Percentiles rank a stretch among this genome's conserved stretches.
phyloP scores from a whole-genome alignment of 371 early-diverging fungal species.

The Phascolomyces articulosus region DNA sequence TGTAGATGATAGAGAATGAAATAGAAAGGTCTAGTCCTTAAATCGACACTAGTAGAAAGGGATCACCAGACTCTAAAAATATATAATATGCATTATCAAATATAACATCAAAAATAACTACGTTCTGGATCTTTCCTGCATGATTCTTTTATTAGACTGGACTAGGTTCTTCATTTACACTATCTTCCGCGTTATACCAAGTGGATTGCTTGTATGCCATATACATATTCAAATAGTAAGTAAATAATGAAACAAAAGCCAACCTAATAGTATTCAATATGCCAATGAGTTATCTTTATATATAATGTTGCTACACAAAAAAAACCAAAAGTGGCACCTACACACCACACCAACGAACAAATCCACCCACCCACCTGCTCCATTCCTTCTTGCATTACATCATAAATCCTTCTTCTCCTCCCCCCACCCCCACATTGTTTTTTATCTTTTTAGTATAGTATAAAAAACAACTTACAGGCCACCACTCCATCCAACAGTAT shows the following conservation, averaged over 20 bases:
- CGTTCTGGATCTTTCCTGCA: conserved; percentile 5
- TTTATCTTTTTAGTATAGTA: no score
- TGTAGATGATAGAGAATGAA: background rate
- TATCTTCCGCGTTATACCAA: background rate
- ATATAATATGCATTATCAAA: background rate
- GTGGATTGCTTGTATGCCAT: conserved; percentile 23
- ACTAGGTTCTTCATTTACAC: background rate
- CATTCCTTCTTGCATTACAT: no score
- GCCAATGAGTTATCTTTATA: no score
- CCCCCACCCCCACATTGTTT: no score
- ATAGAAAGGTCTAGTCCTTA: background rate
- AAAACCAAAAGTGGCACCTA: no score
- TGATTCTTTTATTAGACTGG: background rate
- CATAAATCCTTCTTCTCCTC: no score
- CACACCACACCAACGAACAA: no score
- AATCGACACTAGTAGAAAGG: background rate
- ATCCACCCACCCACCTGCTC: no score
- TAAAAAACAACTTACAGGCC: conserved; percentile 37
- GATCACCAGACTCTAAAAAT: background rate
- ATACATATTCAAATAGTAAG: conserved; percentile 47
- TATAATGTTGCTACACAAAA: no score
- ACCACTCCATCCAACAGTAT: conserved; percentile 37
- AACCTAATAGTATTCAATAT: conserved; percentile 24
- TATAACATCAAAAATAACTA: no score
- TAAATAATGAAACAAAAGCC: conserved; percentile 39